phyloP scores from a whole-genome alignment of 345 rosid genomes.

The Microthlaspi erraticum region DNA sequence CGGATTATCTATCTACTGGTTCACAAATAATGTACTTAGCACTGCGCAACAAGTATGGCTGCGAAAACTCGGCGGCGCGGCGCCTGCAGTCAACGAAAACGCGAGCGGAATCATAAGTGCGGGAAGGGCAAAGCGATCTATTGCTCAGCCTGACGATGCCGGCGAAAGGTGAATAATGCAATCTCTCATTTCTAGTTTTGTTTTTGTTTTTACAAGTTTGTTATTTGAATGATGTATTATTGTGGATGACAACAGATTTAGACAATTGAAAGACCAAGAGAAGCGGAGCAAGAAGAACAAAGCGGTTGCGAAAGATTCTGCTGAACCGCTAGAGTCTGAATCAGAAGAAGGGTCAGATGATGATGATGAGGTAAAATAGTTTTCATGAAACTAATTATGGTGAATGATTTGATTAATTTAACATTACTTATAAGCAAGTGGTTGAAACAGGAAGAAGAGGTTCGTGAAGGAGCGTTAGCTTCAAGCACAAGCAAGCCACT shows the following conservation, averaged over 20 bases:
- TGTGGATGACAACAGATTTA: constrained; percentile 61
- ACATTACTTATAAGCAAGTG: neutral
- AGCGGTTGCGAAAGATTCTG: constrained; percentile 58
- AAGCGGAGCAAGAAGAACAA: constrained; percentile 59
- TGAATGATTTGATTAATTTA: neutral
- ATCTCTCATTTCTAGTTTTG: neutral
- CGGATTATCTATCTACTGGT: constrained; percentile 96
- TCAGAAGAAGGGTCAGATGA: constrained; percentile 69
- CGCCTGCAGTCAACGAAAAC: constrained; percentile 75
- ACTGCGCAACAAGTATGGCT: constrained; percentile 98
- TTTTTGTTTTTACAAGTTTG: neutral
- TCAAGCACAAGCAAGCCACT: constrained; percentile 62
- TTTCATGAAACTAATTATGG: neutral
- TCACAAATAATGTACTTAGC: constrained; percentile 91
- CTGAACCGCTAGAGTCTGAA: constrained; percentile 54
- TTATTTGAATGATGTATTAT: neutral
- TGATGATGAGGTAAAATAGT: constrained; percentile 51
- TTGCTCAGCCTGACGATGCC: constrained; percentile 63
- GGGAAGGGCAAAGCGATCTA: constrained; percentile 89
- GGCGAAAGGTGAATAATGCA: constrained; percentile 67
- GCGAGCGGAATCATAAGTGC: constrained; percentile 91
- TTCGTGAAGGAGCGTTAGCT: constrained; percentile 74
- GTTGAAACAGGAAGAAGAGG: constrained; percentile 64
- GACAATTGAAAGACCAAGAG: constrained; percentile 75
- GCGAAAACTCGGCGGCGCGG: constrained; percentile 94